Evolutionary conservation across 192 early-diverging fungal species (phyloP).

Genomic region (Coemansia sp.): DNA sequence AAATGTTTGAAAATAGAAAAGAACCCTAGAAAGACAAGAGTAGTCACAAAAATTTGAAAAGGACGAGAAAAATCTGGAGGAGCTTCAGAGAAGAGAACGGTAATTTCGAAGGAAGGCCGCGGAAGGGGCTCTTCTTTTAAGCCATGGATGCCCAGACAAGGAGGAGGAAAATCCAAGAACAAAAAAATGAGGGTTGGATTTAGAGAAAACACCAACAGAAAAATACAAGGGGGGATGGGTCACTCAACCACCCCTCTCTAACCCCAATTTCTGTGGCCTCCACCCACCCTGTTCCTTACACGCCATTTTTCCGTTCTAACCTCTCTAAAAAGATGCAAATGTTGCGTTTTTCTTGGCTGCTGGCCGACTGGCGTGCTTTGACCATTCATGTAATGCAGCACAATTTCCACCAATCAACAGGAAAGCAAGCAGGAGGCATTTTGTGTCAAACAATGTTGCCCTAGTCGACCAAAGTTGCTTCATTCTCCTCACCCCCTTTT

Average conservation of each 20-base stretch:
- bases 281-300: neutral
- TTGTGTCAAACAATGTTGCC: neutral
- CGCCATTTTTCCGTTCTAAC: neutral
- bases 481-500: no score
- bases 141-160: no score
- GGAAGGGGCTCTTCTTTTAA: no score
- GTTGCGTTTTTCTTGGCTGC: neutral
- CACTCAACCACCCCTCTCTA: neutral
- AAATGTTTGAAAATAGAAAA: no score
- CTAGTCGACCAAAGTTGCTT: no score
- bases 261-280: no score
- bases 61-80: neutral
- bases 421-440: neutral
- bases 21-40: neutral
- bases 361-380: neutral
- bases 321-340: neutral
- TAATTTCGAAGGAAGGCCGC: no score
- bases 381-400: neutral
- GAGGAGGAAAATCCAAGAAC: neutral
- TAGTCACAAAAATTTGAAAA: neutral
- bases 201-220: neutral
- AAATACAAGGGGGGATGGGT: neutral
- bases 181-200: neutral
- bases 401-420: conserved; percentile 7
- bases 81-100: neutral